Evolutionary conservation across 2,329 filamentous ascomycete genomes (phyloP).

Genomic region (Epichloe amarillans): DNA sequence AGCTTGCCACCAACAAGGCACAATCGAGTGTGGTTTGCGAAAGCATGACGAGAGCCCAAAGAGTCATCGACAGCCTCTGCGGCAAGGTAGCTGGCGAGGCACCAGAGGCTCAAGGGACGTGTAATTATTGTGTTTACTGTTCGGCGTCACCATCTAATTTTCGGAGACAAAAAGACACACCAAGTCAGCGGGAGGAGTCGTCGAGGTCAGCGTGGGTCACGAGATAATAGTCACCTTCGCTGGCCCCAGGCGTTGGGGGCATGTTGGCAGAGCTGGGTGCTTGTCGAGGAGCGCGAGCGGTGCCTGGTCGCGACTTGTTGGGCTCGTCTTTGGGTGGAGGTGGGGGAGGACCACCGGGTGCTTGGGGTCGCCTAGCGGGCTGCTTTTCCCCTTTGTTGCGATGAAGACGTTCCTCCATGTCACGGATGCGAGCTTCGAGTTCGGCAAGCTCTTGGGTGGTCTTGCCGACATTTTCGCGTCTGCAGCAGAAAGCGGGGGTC

Average conservation of each 20-base stretch:
- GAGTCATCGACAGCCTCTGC: background rate
- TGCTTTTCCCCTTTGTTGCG: slow-evolving; percentile 12
- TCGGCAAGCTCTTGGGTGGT: slow-evolving; percentile 72
- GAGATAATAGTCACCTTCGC: slow-evolving; percentile 47
- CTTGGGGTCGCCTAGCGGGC: slow-evolving; percentile 8
- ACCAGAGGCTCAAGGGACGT: background rate
- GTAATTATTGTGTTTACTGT: slow-evolving; percentile 10
- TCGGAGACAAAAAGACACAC: background rate
- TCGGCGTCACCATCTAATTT: slow-evolving; percentile 25
- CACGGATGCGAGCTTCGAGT: slow-evolving; percentile 70
- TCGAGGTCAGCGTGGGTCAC: slow-evolving; percentile 16
- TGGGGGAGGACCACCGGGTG: slow-evolving; percentile 5
- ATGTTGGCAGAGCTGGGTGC: slow-evolving; percentile 42
- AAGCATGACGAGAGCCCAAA: background rate
- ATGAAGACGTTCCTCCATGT: slow-evolving; percentile 68
- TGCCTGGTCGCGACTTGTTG: slow-evolving; percentile 39
- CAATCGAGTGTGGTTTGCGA: background rate
- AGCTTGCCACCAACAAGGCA: background rate
- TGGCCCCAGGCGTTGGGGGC: slow-evolving; percentile 46
- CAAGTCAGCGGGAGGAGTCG: slow-evolving; percentile 1
- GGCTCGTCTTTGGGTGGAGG: slow-evolving; percentile 18
- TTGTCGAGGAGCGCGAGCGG: slow-evolving; percentile 35
- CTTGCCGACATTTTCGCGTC: slow-evolving; percentile 44
- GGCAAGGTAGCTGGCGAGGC: background rate
- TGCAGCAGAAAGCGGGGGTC: background rate